Evolutionary conservation across 2,329 filamentous ascomycete genomes (phyloP), one percentile per base, ranked within the genome.

Genomic region (Penicillium sp.): DNA sequence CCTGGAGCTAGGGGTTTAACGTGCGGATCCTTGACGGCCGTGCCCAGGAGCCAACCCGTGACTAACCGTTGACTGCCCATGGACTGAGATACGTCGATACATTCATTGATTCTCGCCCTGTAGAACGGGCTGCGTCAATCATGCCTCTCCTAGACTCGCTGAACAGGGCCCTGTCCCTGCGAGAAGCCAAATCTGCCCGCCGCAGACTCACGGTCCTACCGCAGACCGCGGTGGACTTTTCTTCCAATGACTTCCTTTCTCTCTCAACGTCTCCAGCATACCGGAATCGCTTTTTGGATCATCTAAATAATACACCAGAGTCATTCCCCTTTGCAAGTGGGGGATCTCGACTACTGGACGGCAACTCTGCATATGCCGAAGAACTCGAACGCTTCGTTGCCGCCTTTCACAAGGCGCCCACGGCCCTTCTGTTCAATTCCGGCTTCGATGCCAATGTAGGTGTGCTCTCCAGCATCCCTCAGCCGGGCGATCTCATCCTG

Each of bases 371-470:
- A 0, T 86, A 85, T 62, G 79, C 83, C 0, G 78, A 86, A 53
- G 65, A 76, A n/a, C 70, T 85, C 1, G 85, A 89, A 57, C 57
- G 61, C 1, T 74, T 77, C 24, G 81, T 89, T 48, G 82, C 85
- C 0, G 58, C 54, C 0, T 87, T 88, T 62, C 83, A 89, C 62
- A 69, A 76, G 16, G 82, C 84, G 0, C 75, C 80, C 3, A 69
- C 74, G 1, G 85, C 78, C 0, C 69, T 88, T 0, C 67, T 89
- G 0, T 81, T 85, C 60, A 83, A 83, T 54, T 87, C 85, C 0
- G 86, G 84, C 0, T 86, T 81, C 50, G 85, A 87, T 56, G 86
- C 85, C 14, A 88, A 88, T 60, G 76, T 81, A 0, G 85, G 83
- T 0, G 73, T 88, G 1, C 79, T 87, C n/a, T 73, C 78, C 2